Evolutionary conservation across 179 eudicot genomes (phyloP), one percentile per base, ranked within the genome.

Genomic region (Beta lomatogona): DNA sequence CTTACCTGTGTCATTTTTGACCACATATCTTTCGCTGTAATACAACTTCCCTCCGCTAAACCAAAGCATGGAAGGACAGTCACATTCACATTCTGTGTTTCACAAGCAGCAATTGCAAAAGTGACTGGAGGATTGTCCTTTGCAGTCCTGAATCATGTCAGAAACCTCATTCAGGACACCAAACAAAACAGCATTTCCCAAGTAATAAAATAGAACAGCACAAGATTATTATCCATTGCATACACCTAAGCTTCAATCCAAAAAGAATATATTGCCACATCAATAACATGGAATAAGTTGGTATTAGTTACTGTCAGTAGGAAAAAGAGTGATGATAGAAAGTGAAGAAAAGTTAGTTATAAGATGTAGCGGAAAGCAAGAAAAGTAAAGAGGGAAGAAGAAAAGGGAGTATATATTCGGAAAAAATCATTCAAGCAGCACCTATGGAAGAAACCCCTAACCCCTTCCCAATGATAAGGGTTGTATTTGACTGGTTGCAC

Each of bases 1-100:
- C 19, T 13, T 79, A 96, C 99, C 98, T 89, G 92, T 46, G 78
- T 89, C 99, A 96, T 94, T 89, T 87, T 91, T 31, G 84, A 88
- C 98, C 98, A 97, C 91, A 97, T 91, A 78, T 93, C 95, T 89
- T 93, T 97, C 53, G 98, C 99, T 68, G 98, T 94, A 79, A 93
- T 78, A 63, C 85, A 83, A 80, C 91, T 90, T 79, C 91, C 97
- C 81, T 94, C 98, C 53, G 89, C 87, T 64, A 97, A 86, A 57
- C 98, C 97, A 88, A 97, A 97, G 86, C 90, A 86, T 48, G 99
- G 99, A 86, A 93, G 87, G 80, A 97, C 95, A 74, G 97, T 89
- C 73, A 97, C 99, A 79, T 88, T 97, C 54, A 97, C 98, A 82
- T 97, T 97, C 83, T 97, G 99, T 76, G 99, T 94, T 88, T 97